Conservation (phyloP, 2,329 filamentous ascomycete species). For the Trichoderma koningii region DNA sequence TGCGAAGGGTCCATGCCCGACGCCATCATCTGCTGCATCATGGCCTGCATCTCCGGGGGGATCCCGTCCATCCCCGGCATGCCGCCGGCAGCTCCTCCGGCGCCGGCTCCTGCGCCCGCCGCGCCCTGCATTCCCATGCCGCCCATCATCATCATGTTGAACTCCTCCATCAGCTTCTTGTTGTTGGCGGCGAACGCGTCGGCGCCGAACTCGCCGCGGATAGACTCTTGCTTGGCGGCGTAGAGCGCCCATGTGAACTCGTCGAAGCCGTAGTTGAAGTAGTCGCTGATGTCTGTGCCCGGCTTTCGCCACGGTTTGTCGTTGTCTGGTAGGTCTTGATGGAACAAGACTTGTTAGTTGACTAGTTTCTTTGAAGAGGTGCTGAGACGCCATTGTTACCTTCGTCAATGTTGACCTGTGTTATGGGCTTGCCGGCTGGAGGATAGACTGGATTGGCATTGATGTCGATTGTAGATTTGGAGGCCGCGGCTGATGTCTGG, state of each 20-base stretch:
- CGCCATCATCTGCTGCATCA: conserved; percentile 72
- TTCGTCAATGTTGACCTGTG: conserved; percentile 72
- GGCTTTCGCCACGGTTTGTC: conserved; percentile 95
- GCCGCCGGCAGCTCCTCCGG: conserved; percentile 39
- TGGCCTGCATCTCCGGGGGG: conserved; percentile 65
- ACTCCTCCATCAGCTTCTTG: conserved; percentile 78
- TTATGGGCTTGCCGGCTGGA: conserved; percentile 77
- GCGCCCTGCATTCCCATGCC: conserved; percentile 48
- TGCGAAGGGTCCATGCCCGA: conserved; percentile 66
- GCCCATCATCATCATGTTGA: conserved; percentile 70
- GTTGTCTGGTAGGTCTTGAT: conserved; percentile 67
- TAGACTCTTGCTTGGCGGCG: conserved; percentile 79
- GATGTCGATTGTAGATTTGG: conserved; percentile 82
- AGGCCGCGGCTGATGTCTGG: conserved; percentile 63
- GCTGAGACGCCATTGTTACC: conserved; percentile 50
- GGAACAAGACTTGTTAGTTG: conserved; percentile 17
- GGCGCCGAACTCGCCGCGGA: conserved; percentile 74
- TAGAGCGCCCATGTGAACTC: conserved; percentile 98
- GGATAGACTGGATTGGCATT: conserved; percentile 80
- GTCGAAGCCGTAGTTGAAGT: conserved; percentile 99
- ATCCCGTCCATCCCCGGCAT: conserved; percentile 65
- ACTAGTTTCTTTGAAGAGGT: not conserved
- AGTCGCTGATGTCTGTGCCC: conserved; percentile 91
- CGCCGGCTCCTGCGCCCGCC: conserved; percentile 38
- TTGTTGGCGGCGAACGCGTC: conserved; percentile 63